phyloP scores from a whole-genome alignment of 2,329 filamentous ascomycete species.

The Verticillium tricorpus region DNA sequence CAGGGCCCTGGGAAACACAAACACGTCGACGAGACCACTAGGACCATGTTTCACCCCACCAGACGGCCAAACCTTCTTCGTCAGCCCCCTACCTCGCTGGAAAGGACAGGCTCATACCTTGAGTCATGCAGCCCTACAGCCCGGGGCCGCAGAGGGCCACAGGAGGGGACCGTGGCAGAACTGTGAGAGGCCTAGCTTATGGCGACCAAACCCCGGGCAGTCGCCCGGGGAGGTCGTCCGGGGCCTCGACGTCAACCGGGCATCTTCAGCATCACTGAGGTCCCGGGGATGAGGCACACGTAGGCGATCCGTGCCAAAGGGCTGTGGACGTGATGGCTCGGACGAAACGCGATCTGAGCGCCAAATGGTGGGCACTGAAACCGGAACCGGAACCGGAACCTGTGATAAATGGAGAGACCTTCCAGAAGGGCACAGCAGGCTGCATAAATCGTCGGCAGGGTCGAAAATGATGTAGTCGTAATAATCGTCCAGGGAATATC shows the following conservation, averaged over 20 bases:
- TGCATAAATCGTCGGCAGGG: neutral
- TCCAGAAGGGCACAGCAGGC: neutral
- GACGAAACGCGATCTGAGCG: conserved; percentile 1
- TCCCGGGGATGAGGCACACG: neutral
- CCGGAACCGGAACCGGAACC: neutral
- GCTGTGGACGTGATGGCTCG: neutral
- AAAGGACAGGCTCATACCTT: neutral
- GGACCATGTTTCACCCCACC: neutral
- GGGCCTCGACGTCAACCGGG: neutral
- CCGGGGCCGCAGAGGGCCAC: neutral
- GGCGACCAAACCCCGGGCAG: neutral
- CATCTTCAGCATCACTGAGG: neutral
- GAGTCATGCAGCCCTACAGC: neutral
- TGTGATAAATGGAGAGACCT: neutral
- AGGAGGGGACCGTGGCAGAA: neutral
- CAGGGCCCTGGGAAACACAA: neutral
- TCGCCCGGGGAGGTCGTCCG: neutral
- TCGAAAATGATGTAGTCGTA: neutral
- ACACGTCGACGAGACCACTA: neutral
- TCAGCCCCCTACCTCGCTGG: neutral
- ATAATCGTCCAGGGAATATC: neutral
- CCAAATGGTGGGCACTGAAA: neutral
- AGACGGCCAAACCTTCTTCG: neutral
- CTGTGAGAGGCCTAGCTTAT: neutral
- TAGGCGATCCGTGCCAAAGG: neutral